These are phyloP conservation scores for Ceratorhiza oryzae-sativae DNA, from an alignment of 1,284 basidiomycete genomes.

Conservation along the genomic window DNA sequence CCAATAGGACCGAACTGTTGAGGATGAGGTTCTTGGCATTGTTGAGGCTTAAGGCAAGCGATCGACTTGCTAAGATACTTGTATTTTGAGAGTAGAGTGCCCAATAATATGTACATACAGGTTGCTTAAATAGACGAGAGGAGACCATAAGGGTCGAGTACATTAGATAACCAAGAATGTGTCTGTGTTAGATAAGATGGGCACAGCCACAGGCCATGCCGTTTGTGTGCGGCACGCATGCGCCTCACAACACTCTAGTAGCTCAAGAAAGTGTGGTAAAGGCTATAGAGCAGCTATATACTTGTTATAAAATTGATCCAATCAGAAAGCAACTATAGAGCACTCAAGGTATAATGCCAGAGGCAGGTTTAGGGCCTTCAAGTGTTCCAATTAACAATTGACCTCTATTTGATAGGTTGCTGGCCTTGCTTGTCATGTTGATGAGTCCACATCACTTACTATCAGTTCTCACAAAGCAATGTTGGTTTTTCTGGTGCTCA, in stretches of 20 bases:
- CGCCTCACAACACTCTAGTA: background rate
- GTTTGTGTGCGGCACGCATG: too few relatives aligned
- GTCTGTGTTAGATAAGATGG: too few relatives aligned
- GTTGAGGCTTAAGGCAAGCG: background rate
- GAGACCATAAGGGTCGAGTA: too few relatives aligned
- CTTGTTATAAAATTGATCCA: background rate
- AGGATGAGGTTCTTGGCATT: background rate
- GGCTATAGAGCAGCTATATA: too few relatives aligned
- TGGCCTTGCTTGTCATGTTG: background rate
- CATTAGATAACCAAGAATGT: too few relatives aligned
- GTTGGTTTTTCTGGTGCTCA: constrained; percentile 2
- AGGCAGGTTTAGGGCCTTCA: background rate
- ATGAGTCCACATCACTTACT: background rate
- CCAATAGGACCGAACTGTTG: background rate
- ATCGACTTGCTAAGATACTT: background rate
- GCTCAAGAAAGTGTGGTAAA: background rate
- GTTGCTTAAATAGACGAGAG: too few relatives aligned
- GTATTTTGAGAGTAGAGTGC: background rate
- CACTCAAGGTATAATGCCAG: constrained; percentile 1
- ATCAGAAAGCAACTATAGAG: background rate
- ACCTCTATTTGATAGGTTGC: background rate
- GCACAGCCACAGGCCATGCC: too few relatives aligned
- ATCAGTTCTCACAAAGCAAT: background rate
- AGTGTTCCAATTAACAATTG: background rate
- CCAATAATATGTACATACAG: too few relatives aligned